phyloP scores from a whole-genome alignment of 805 yeast species.

The Candida peoriensis region DNA sequence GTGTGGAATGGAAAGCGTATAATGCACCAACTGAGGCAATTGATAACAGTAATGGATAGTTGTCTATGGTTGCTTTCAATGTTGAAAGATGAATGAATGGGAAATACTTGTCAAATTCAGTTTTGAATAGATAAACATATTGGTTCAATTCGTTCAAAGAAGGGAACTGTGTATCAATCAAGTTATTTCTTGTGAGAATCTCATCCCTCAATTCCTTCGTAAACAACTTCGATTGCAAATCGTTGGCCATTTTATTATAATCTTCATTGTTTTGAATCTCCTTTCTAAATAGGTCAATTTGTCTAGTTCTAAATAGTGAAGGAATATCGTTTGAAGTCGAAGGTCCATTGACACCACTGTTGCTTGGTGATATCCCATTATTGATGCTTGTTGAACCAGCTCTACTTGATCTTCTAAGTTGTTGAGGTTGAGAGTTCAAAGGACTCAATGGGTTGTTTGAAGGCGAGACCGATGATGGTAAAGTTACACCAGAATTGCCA shows the following conservation, averaged over 20 bases:
- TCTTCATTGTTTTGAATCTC: constrained; percentile 21
- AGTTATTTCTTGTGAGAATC: constrained; percentile 49
- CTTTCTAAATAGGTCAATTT: constrained; percentile 57
- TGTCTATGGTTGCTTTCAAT: constrained; percentile 44
- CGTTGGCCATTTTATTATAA: no score
- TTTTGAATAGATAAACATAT: constrained; percentile 68
- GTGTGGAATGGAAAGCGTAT: constrained; percentile 73
- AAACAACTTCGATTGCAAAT: constrained; percentile 31
- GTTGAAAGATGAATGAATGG: constrained; percentile 79
- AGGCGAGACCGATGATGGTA: no score
- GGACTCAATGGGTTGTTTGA: not conserved
- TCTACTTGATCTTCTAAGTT: not conserved
- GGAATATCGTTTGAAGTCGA: constrained; percentile 40
- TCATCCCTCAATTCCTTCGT: constrained; percentile 46
- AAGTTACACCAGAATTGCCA: not conserved
- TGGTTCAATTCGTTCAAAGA: constrained; percentile 69
- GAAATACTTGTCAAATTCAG: constrained; percentile 75
- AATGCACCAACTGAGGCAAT: constrained; percentile 90
- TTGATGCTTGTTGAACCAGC: not conserved
- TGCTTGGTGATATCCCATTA: not conserved
- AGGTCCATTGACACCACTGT: not conserved
- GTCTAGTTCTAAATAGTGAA: constrained; percentile 58
- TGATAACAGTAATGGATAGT: constrained; percentile 64
- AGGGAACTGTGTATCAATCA: constrained; percentile 63
- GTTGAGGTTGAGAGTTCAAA: not conserved